Evolutionary conservation across 2,329 filamentous ascomycete genomes (phyloP).

Genomic region (Bipolaris victoriae): DNA sequence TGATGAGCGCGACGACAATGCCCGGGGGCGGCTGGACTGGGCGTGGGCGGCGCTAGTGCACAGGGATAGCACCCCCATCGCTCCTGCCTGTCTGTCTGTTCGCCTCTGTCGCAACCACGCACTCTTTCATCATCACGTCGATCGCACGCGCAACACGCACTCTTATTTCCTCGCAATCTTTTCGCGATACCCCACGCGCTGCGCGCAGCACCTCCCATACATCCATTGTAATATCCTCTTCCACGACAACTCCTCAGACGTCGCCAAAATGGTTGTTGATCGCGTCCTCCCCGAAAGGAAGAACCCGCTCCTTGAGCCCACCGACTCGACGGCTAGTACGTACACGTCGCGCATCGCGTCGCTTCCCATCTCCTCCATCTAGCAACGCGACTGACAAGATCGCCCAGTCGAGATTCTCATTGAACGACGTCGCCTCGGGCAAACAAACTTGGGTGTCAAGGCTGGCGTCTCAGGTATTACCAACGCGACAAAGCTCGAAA

Average conservation of each 20-base stretch:
- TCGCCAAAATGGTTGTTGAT: constrained; percentile 41
- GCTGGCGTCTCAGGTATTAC: constrained; percentile 73
- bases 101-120: constrained; percentile 17
- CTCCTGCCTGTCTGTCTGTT: constrained; percentile 17
- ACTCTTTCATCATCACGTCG: constrained; percentile 24
- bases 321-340: constrained; percentile 69
- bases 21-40: constrained; percentile 20
- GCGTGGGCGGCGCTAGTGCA: constrained; percentile 16
- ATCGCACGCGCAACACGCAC: constrained; percentile 22
- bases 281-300: constrained; percentile 64
- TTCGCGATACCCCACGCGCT: constrained; percentile 29
- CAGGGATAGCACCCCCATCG: constrained; percentile 21
- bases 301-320: constrained; percentile 69
- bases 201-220: constrained; percentile 32
- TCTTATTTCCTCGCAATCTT: constrained; percentile 14
- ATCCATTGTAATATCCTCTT: constrained; percentile 16
- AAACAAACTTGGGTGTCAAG: constrained; percentile 88
- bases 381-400: constrained; percentile 28
- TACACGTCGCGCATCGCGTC: constrained; percentile 35
- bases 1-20: constrained; percentile 13
- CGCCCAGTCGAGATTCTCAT: constrained; percentile 65
- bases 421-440: constrained; percentile 83
- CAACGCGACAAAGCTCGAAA: constrained; percentile 73
- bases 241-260: constrained; percentile 3
- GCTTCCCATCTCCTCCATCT: constrained; percentile 23